A percentile compares a stretch with the other conserved stretches of the same genome.
Conservation (phyloP, 352 stramenopile genomes). For the Pythium apleroticum region DNA sequence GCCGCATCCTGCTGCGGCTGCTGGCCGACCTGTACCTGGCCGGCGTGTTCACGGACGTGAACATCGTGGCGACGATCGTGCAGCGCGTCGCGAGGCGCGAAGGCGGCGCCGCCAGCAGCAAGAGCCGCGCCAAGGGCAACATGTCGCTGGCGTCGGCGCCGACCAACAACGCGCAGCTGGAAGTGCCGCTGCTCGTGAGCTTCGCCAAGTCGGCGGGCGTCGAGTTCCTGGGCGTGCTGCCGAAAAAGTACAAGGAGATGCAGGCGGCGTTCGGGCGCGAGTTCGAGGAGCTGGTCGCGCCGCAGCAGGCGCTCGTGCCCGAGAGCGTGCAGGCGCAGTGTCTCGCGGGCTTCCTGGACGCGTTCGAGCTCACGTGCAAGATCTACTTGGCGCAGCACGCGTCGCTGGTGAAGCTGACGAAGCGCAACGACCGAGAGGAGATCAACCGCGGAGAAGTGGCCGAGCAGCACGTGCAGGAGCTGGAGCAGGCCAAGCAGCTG, state of each 20-base stretch:
- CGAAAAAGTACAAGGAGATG: constrained; percentile 68
- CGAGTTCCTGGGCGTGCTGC: constrained; percentile 82
- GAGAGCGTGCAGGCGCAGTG: constrained; percentile 63
- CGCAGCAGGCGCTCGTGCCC: constrained; percentile 56
- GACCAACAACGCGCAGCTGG: constrained; percentile 50
- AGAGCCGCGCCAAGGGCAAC: constrained; percentile 41
- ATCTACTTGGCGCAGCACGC: constrained; percentile 91
- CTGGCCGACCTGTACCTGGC: constrained; percentile 83
- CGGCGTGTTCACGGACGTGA: constrained; percentile 74
- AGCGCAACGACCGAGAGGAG: constrained; percentile 92
- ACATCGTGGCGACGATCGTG: constrained; percentile 78
- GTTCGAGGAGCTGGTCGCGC: constrained; percentile 42
- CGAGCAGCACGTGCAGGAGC: constrained; percentile 72
- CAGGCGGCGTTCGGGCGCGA: constrained; percentile 33
- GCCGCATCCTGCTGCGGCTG: constrained; percentile 73
- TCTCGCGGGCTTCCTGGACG: constrained; percentile 81
- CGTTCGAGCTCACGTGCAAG: constrained; percentile 87
- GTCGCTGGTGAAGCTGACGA: constrained; percentile 90
- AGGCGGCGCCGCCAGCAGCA: constrained; percentile 29
- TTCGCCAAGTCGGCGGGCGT: constrained; percentile 93
- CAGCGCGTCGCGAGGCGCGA: constrained; percentile 65
- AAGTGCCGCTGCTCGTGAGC: constrained; percentile 93
- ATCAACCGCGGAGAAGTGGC: constrained; percentile 76
- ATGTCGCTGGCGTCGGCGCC: constrained; percentile 29
- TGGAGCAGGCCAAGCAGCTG: constrained; percentile 69